Evolutionary conservation across 805 yeast species (phyloP).

Genomic region (Isabelozyma rhagii): DNA sequence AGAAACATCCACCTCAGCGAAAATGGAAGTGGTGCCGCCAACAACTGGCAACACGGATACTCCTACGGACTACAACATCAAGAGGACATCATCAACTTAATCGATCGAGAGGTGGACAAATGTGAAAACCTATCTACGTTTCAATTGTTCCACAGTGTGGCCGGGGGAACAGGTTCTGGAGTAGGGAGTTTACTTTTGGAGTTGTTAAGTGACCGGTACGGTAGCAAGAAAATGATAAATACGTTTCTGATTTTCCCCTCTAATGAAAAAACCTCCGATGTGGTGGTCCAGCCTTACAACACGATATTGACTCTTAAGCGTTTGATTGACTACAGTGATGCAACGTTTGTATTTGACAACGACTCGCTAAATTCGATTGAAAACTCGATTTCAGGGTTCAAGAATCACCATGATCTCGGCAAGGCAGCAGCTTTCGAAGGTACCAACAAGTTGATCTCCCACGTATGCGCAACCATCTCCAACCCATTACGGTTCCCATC

Average conservation of each 20-base stretch:
- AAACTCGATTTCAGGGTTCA: slow-evolving; percentile 32
- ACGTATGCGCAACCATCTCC: slow-evolving; percentile 79
- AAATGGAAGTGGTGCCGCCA: slow-evolving; percentile 93
- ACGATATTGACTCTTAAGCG: slow-evolving; percentile 79
- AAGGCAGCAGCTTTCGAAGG: slow-evolving; percentile 69
- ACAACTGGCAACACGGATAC: slow-evolving; percentile 93
- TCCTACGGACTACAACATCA: slow-evolving; percentile 63
- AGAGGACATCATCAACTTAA: slow-evolving; percentile 75
- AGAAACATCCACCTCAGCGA: slow-evolving; percentile 74
- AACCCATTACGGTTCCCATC: slow-evolving; percentile 90
- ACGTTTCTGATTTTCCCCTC: slow-evolving; percentile 88
- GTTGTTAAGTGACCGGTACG: slow-evolving; percentile 70
- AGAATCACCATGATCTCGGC: slow-evolving; percentile 4
- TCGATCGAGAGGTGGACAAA: slow-evolving; percentile 86
- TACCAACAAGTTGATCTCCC: slow-evolving; percentile 80
- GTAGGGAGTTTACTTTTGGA: slow-evolving; percentile 83
- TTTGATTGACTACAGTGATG: slow-evolving; percentile 80
- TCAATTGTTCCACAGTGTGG: slow-evolving; percentile 89
- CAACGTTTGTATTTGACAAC: slow-evolving; percentile 87
- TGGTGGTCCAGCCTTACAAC: slow-evolving; percentile 97
- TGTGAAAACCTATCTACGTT: slow-evolving; percentile 89
- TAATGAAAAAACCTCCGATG: slow-evolving; percentile 77
- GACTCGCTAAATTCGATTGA: slow-evolving; percentile 78
- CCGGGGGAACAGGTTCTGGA: slow-evolving; percentile 99
- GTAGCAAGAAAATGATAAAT: slow-evolving; percentile 73